phyloP scores from a whole-genome alignment of 2,329 filamentous ascomycete genomes.

The Pseudocercospora eumusae region DNA sequence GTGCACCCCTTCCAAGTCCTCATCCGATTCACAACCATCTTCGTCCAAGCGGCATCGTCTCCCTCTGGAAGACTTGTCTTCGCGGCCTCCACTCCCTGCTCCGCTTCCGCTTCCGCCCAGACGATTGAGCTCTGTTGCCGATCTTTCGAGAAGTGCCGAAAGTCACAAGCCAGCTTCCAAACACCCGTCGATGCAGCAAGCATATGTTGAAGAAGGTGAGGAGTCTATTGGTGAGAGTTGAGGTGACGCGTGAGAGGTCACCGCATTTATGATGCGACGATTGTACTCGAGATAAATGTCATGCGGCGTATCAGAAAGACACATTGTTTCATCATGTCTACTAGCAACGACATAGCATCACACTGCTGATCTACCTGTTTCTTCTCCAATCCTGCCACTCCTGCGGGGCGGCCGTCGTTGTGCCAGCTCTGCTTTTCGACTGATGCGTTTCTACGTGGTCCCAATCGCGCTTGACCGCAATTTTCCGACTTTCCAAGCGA shows the following conservation, averaged over 20 bases:
- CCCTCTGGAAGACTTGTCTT: constrained; percentile 22
- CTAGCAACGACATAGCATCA: constrained; percentile 3
- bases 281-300: constrained; percentile 3
- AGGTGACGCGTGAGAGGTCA: constrained; percentile 20
- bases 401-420: background rate
- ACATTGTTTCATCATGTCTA: constrained; percentile 10
- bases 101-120: constrained; percentile 20
- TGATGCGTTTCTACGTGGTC: constrained; percentile 2
- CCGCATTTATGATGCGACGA: constrained; percentile 15
- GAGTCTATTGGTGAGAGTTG: constrained; percentile 15
- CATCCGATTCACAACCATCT: background rate
- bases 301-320: constrained; percentile 9
- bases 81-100: constrained; percentile 24
- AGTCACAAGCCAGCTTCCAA: constrained; percentile 14
- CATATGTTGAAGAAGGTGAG: constrained; percentile 33
- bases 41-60: constrained; percentile 16
- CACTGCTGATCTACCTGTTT: background rate
- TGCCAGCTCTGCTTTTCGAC: constrained; percentile 3
- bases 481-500: constrained; percentile 1
- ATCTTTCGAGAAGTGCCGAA: background rate
- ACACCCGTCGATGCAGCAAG: constrained; percentile 30
- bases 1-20: background rate
- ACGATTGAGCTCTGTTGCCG: constrained; percentile 18
- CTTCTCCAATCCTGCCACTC: constrained; percentile 6
- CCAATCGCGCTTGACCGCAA: background rate